These are phyloP conservation scores for Heritiera fomes DNA, from an alignment of 345 rosid genomes.

Conservation along the genomic window DNA sequence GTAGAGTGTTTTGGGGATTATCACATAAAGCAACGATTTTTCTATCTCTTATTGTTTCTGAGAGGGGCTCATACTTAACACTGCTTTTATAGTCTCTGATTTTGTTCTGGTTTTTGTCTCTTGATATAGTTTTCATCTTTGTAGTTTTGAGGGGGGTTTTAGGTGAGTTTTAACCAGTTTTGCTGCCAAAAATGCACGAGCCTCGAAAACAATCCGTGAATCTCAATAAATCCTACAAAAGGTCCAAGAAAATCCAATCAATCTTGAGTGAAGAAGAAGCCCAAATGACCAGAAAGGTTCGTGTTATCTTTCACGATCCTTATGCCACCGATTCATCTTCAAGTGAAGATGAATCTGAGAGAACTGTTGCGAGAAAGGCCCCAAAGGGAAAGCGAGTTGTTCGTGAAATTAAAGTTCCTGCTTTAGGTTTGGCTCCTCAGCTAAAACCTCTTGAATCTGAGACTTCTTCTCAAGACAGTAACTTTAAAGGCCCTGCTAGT, in stretches of 20 bases:
- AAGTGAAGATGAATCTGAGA: slow-evolving; percentile 67
- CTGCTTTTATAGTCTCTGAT: slow-evolving; percentile 19
- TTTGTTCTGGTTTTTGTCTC: slow-evolving; percentile 11
- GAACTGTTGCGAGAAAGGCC: background rate
- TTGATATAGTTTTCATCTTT: background rate
- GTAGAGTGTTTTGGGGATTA: slow-evolving; percentile 71
- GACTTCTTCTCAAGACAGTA: slow-evolving; percentile 70
- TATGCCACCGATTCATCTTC: slow-evolving; percentile 88
- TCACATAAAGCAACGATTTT: slow-evolving; percentile 66
- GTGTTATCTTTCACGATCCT: slow-evolving; percentile 77
- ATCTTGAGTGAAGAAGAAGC: slow-evolving; percentile 26
- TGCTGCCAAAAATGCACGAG: slow-evolving; percentile 40
- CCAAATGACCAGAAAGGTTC: slow-evolving; percentile 50
- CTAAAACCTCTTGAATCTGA: slow-evolving; percentile 35
- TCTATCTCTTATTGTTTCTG: slow-evolving; percentile 64
- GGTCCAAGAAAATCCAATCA: slow-evolving; percentile 26
- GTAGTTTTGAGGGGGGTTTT: slow-evolving; percentile 35
- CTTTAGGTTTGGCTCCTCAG: background rate
- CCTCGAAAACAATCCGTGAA: slow-evolving; percentile 34
- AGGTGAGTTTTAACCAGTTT: slow-evolving; percentile 27
- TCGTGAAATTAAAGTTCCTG: slow-evolving; percentile 57
- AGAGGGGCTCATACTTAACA: slow-evolving; percentile 68
- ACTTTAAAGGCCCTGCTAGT: slow-evolving; percentile 38
- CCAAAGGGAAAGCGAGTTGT: slow-evolving; percentile 51
- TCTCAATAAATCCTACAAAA: slow-evolving; percentile 30